A percentile compares a stretch with the other conserved stretches of the same genome.
phyloP scores from a whole-genome alignment of 2,329 filamentous ascomycete species.

The Magnaporthales sp. region DNA sequence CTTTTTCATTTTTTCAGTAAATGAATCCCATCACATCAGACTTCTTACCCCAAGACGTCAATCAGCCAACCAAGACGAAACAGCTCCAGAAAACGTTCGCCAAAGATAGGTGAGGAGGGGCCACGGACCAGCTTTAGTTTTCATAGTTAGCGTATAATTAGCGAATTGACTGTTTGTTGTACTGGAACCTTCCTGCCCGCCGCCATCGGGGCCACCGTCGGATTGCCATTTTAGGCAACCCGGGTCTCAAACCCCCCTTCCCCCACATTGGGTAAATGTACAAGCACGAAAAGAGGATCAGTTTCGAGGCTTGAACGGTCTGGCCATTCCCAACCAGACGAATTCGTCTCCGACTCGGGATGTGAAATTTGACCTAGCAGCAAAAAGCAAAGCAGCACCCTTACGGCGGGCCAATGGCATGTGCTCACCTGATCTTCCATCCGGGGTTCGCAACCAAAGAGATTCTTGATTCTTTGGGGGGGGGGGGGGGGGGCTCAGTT shows the following conservation, averaged over 20 bases:
- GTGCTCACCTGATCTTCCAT: too few species aligned
- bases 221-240: not conserved
- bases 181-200: not conserved
- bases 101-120: not conserved
- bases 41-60: not conserved
- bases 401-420: too few species aligned
- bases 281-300: not conserved
- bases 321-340: not conserved
- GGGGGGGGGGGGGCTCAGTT: too few species aligned
- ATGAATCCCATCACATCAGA: not conserved
- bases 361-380: too few species aligned
- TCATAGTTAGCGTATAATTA: not conserved
- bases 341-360: not conserved
- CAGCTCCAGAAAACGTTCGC: not conserved
- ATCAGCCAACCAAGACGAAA: not conserved
- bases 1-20: not conserved
- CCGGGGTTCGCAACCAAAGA: too few species aligned
- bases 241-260: not conserved
- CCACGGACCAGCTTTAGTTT: too few species aligned
- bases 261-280: not conserved
- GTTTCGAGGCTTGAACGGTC: not conserved
- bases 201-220: not conserved
- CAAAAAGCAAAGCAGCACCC: too few species aligned
- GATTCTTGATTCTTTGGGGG: too few species aligned
- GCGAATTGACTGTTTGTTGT: not conserved